Evolutionary conservation across 305 asterid genomes (phyloP).

Genomic region (Plantago lanceolata): DNA sequence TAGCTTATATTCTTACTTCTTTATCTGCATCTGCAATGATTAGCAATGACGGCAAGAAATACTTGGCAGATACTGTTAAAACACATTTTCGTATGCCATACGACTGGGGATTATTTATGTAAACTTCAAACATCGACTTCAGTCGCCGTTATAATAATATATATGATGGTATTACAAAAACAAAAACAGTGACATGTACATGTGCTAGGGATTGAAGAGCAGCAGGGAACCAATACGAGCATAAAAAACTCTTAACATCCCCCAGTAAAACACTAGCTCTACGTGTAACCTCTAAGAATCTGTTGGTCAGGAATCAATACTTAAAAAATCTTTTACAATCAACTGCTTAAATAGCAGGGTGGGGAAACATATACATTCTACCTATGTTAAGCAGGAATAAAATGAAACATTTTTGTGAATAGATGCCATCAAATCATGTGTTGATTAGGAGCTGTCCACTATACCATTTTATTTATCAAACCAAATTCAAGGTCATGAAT

Average conservation of each 20-base stretch:
- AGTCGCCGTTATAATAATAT: neutral
- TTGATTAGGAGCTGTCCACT: conserved; percentile 10
- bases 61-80: neutral
- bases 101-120: neutral
- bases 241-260: neutral
- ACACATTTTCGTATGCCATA: neutral
- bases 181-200: neutral
- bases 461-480: conserved; percentile 8
- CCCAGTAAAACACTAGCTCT: neutral
- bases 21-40: neutral
- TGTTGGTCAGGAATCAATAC: neutral
- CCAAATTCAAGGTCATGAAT: conserved; percentile 14
- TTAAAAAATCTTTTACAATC: too few relatives aligned
- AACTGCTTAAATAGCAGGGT: neutral
- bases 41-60: neutral
- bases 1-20: neutral
- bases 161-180: neutral
- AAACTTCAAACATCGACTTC: neutral
- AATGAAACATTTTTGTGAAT: conserved; percentile 1
- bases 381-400: neutral
- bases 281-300: neutral
- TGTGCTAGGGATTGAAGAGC: neutral
- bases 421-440: neutral
- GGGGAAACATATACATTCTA: neutral
- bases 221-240: neutral